Evolutionary conservation across 2,329 filamentous ascomycete genomes (phyloP), one percentile per base, ranked within the genome.

Genomic region (Trichoderma koningii): DNA sequence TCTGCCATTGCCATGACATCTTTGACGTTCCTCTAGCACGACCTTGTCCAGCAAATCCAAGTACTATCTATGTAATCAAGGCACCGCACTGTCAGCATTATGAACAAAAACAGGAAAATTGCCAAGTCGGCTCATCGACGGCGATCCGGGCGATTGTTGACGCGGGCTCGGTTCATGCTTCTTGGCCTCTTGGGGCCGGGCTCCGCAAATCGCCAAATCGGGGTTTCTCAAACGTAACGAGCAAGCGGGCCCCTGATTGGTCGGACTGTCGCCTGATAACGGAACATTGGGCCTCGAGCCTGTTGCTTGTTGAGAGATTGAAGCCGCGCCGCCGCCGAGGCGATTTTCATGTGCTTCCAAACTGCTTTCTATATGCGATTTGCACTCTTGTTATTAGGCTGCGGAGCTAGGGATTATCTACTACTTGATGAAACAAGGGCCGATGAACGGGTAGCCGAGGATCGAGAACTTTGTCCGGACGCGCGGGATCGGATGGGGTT

Each of bases 181-280:
- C 30, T 34, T 34, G 30, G 7, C 9, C 10, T 34, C 34, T 38
- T n/a, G 12, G 19, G 19, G 7, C 14, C 21, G 21, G 21, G 61
- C 65, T 55, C 65, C 65, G 55, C 55, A 66, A 66, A 66, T 64
- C 34, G 55, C 65, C 65, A 44, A 17, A 66, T 66, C 28, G 48
- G 60, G 65, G 61, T 64, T 66, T 66, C 42, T 41, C 52, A 26
- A 60, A 66, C 65, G 65, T 66, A 66, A 66, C 60, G 65, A 66
- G 61, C 65, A 66, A 66, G 61, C 61, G 12, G 47, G 5, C 2
- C 12, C n/a, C 14, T 55, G 28, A 64, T 66, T 66, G 65, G 65
- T 47, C 17, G 14, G 38, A 0, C 21, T 2, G 28, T 21, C 55
- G 7, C 41, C 53, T 64, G 65, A 66, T 66, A 66, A 66, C 57